Conservation (phyloP, 75 land plant species). For the Ceratopteris richardii region DNA sequence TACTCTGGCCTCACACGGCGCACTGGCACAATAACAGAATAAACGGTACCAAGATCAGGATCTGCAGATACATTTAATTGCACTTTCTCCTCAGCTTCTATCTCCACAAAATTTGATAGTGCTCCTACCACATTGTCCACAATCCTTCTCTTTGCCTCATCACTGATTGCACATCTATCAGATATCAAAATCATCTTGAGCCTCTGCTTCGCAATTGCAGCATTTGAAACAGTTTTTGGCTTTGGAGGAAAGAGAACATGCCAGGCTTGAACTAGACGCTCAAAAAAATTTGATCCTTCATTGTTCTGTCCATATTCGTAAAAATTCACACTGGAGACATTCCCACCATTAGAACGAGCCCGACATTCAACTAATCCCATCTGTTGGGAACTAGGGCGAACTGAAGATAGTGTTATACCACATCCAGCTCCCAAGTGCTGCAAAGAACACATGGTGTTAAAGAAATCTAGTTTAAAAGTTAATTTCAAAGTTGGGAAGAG, state of each 20-base stretch:
- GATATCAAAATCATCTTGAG: conserved; percentile 29
- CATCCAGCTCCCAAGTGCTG: no score
- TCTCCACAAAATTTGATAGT: conserved; percentile 32
- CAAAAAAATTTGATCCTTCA: conserved; percentile 59
- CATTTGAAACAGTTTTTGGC: conserved; percentile 7
- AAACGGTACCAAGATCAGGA: conserved; percentile 27
- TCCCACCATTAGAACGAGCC: no score
- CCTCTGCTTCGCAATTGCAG: conserved; percentile 26
- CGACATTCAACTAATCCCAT: no score
- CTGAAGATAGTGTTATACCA: no score
- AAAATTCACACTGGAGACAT: no score
- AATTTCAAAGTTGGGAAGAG: no score
- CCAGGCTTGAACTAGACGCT: conserved; percentile 79
- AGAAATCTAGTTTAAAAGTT: no score
- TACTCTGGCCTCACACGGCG: conserved; percentile 26
- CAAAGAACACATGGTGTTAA: no score
- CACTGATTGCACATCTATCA: conserved; percentile 27
- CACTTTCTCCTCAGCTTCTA: conserved; percentile 25
- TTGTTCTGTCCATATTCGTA: no score
- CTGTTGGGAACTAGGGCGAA: no score
- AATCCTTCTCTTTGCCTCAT: conserved; percentile 22
- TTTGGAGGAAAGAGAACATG: conserved; percentile 44
- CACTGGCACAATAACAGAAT: conserved; percentile 31
- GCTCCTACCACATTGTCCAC: conserved; percentile 29
- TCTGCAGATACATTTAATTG: conserved; percentile 25